phyloP scores from a whole-genome alignment of 2,329 filamentous ascomycete species.

The Claviceps sp. region DNA sequence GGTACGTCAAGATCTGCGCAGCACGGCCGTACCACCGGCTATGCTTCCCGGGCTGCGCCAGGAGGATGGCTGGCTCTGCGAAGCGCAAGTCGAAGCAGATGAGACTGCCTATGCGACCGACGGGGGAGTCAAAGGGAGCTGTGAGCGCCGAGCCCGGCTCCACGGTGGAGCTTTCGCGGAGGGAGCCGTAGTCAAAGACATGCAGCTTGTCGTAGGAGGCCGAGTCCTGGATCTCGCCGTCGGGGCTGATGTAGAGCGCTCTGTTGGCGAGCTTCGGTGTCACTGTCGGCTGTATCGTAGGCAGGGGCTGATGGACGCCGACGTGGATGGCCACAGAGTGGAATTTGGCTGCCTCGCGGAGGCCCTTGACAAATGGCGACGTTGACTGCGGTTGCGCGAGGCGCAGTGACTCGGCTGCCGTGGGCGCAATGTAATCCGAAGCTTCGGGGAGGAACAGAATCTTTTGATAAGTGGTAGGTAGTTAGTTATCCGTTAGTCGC shows the following conservation, averaged over 20 bases:
- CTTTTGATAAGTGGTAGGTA: constrained; percentile 26
- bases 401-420: constrained; percentile 51
- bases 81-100: constrained; percentile 92
- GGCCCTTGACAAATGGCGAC: constrained; percentile 63
- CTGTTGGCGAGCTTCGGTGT: constrained; percentile 32
- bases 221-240: constrained; percentile 27
- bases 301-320: constrained; percentile 64
- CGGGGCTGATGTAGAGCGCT: constrained; percentile 35
- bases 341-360: constrained; percentile 52
- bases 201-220: constrained; percentile 74
- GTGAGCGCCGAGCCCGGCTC: constrained; percentile 52
- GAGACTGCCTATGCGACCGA: constrained; percentile 64
- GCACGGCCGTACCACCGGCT: constrained; percentile 17
- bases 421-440: constrained; percentile 70
- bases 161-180: constrained; percentile 44
- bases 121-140: constrained; percentile 55
- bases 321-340: constrained; percentile 68
- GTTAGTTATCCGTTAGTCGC: neutral
- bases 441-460: constrained; percentile 88
- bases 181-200: constrained; percentile 59
- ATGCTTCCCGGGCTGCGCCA: constrained; percentile 33
- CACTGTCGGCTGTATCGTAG: neutral
- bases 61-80: constrained; percentile 56
- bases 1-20: constrained; percentile 72
- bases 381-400: constrained; percentile 53